Evolutionary conservation across 192 early-diverging fungal species (phyloP).

Genomic region (Pilobolus umbonatus): DNA sequence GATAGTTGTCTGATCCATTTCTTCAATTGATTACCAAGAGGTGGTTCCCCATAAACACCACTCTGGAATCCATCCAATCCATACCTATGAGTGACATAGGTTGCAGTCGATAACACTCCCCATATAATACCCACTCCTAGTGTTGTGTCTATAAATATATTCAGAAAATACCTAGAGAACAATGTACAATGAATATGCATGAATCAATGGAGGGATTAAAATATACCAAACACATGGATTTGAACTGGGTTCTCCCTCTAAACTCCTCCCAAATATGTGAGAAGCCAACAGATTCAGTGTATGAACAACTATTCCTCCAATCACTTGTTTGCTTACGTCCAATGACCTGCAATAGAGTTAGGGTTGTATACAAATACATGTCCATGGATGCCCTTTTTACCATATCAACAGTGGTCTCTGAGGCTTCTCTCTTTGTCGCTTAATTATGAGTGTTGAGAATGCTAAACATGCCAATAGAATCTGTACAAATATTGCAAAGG

Average conservation of each 20-base stretch:
- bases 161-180: conserved; percentile 56
- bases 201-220: not conserved
- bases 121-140: conserved; percentile 74
- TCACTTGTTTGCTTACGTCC: conserved; percentile 74
- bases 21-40: conserved; percentile 40
- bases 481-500: conserved; percentile 70
- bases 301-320: conserved; percentile 67
- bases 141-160: conserved; percentile 75
- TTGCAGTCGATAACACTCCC: conserved; percentile 48
- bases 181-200: not conserved
- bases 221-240: conserved; percentile 80
- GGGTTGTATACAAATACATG: not conserved
- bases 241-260: conserved; percentile 31
- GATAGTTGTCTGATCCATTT: conserved; percentile 62
- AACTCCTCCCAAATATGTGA: conserved; percentile 53
- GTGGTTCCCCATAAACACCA: conserved; percentile 74
- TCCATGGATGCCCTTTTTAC: conserved; percentile 21
- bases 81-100: conserved; percentile 33
- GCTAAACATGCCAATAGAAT: conserved; percentile 59
- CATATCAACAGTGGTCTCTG: conserved; percentile 64
- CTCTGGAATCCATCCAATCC: conserved; percentile 53
- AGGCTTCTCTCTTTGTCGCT: conserved; percentile 65
- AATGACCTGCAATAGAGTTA: conserved; percentile 43
- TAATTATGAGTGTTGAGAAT: conserved; percentile 71
- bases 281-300: conserved; percentile 69